These are phyloP conservation scores for Crithidia thermophila DNA, from an alignment of 208 protist species.

Conservation along the genomic window DNA sequence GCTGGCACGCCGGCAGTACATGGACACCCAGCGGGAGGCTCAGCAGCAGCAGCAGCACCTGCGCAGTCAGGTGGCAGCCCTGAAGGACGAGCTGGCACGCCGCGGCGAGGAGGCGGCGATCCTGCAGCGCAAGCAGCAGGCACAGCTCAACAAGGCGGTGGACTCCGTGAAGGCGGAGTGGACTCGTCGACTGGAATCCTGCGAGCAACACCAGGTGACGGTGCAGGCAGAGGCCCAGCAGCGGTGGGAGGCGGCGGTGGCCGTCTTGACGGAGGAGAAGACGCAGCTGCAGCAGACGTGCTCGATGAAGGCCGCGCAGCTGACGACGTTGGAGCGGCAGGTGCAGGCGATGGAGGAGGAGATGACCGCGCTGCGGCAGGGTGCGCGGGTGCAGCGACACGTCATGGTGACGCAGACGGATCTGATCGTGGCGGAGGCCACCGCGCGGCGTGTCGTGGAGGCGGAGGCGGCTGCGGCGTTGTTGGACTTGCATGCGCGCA, in stretches of 20 bases:
- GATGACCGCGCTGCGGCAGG: conserved; percentile 13
- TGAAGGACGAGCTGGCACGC: conserved; percentile 81
- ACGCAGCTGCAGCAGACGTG: conserved; percentile 19
- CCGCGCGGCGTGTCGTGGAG: conserved; percentile 1
- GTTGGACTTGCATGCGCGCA: background rate
- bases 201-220: conserved; percentile 7
- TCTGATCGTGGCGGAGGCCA: conserved; percentile 17
- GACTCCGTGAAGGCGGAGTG: conserved; percentile 28
- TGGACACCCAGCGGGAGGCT: conserved; percentile 27
- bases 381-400: conserved; percentile 2
- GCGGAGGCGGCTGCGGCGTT: background rate
- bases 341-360: conserved; percentile 17
- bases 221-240: background rate
- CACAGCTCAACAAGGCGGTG: conserved; percentile 31
- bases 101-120: conserved; percentile 55
- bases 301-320: conserved; percentile 11
- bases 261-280: conserved; percentile 7
- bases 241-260: background rate
- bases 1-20: conserved; percentile 38
- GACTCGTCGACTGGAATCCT: conserved; percentile 8
- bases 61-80: conserved; percentile 55
- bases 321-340: conserved; percentile 30
- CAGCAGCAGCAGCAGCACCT: conserved; percentile 26
- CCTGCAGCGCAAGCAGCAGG: conserved; percentile 44
- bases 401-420: background rate